phyloP scores from a whole-genome alignment of 2,329 filamentous ascomycete genomes.

The Penicillium paneum region DNA sequence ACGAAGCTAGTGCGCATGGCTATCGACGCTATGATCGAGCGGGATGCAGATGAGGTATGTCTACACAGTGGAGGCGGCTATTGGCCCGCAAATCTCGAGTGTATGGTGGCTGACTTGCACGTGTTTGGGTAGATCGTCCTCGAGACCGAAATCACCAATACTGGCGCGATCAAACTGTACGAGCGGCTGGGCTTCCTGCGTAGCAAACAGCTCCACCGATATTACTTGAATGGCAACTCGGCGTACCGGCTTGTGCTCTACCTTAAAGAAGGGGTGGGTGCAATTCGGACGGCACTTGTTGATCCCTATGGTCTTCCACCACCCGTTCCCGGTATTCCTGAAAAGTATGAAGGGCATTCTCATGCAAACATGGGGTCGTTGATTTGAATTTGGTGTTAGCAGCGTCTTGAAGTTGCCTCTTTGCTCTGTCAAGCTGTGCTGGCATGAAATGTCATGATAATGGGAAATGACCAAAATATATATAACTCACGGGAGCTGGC shows the following conservation, averaged over 20 bases:
- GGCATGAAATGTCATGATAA: conserved; percentile 13
- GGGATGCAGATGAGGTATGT: conserved; percentile 75
- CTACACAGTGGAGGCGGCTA: not conserved
- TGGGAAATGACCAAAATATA: conserved; percentile 24
- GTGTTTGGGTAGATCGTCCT: conserved; percentile 63
- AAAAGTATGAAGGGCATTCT: not conserved
- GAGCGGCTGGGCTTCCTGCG: conserved; percentile 87
- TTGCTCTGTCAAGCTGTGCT: conserved; percentile 6
- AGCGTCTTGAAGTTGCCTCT: not conserved
- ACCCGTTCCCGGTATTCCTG: conserved; percentile 10
- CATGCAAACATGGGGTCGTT: conserved; percentile 8
- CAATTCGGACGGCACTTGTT: conserved; percentile 36
- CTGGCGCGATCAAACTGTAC: conserved; percentile 85
- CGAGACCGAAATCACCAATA: conserved; percentile 92
- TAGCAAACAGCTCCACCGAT: conserved; percentile 88
- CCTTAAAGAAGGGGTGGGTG: conserved; percentile 60
- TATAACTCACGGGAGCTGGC: conserved; percentile 14
- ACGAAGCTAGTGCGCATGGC: conserved; percentile 84
- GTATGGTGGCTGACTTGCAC: conserved; percentile 10
- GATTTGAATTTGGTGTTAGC: not conserved
- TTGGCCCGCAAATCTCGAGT: not conserved
- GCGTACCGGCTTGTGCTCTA: conserved; percentile 85
- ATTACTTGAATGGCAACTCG: conserved; percentile 94
- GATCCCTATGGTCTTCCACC: conserved; percentile 31
- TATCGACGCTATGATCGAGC: conserved; percentile 82